Evolutionary conservation across 2,329 filamentous ascomycete species (phyloP).

Genomic region (Amesomyces nigricolor): DNA sequence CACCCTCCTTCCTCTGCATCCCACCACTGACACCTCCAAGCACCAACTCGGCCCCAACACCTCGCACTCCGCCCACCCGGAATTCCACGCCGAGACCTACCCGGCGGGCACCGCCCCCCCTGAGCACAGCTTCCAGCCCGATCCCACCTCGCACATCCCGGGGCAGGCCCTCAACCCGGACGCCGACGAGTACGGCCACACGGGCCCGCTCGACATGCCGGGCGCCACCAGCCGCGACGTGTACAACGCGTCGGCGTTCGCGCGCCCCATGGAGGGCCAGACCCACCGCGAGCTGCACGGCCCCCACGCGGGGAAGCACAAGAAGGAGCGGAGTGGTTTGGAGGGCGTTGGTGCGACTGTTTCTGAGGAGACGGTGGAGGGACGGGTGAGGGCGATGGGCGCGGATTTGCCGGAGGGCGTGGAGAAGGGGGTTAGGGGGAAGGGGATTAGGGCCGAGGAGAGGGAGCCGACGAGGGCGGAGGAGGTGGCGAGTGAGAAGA

Average conservation of each 20-base stretch:
- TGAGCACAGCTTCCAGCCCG: conserved; percentile 37
- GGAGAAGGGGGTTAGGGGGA: conserved; percentile 18
- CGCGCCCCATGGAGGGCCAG: conserved; percentile 41
- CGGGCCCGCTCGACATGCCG: conserved; percentile 34
- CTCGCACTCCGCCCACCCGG: conserved; percentile 54
- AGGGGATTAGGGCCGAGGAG: conserved; percentile 19
- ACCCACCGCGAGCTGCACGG: conserved; percentile 36
- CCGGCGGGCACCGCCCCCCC: conserved; percentile 58
- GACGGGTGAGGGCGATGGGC: conserved; percentile 27
- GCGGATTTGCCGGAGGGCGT: conserved; percentile 26
- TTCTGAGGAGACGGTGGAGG: conserved; percentile 17
- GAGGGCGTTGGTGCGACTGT: conserved; percentile 35
- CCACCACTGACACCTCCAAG: conserved; percentile 34
- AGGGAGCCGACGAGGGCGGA: conserved; percentile 14
- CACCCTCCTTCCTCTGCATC: neutral
- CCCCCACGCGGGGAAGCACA: conserved; percentile 29
- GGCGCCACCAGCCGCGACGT: conserved; percentile 43
- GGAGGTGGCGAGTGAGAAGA: conserved; percentile 21
- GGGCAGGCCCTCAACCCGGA: conserved; percentile 33
- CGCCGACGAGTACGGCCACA: conserved; percentile 21
- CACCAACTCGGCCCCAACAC: conserved; percentile 55
- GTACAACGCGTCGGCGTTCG: conserved; percentile 37
- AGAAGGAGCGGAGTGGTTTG: conserved; percentile 36
- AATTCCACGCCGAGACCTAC: conserved; percentile 58
- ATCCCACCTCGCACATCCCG: conserved; percentile 33